Percentiles rank a stretch among this genome's conserved stretches.
Conservation (phyloP, 2,329 filamentous ascomycete species). For the Aspergillus sp. region DNA sequence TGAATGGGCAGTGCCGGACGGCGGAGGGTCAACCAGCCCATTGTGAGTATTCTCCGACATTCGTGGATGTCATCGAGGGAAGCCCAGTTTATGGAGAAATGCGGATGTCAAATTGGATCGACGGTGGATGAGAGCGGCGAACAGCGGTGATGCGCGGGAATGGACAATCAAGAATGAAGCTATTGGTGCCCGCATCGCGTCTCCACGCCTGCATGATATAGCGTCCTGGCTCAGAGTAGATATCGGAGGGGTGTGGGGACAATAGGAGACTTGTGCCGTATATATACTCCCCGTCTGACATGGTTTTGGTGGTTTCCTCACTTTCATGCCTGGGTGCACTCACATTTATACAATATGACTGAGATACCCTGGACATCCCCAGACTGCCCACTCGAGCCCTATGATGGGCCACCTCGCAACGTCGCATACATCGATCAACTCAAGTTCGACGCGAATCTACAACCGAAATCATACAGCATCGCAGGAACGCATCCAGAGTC, state of each 20-base stretch:
- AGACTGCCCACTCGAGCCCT: constrained; percentile 4
- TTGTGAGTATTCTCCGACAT: background rate
- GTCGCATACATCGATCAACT: constrained; percentile 28
- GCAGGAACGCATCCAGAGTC: constrained; percentile 34
- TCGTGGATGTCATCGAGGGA: background rate
- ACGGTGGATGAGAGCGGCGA: background rate
- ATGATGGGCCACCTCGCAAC: constrained; percentile 27
- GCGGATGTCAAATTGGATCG: background rate
- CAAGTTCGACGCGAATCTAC: constrained; percentile 30
- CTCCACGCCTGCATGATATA: background rate
- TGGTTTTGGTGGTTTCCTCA: no score
- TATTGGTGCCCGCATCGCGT: background rate
- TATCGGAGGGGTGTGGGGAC: no score
- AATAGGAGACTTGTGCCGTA: no score
- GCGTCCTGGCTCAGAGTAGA: no score
- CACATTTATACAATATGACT: no score
- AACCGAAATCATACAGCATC: constrained; percentile 38
- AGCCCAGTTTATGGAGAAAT: background rate
- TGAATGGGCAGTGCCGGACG: background rate
- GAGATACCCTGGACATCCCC: background rate
- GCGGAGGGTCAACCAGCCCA: background rate
- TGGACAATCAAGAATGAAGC: background rate
- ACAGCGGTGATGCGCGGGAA: background rate
- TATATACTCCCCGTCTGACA: no score
- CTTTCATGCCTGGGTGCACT: no score